Conservation (phyloP, 305 asterid genomes). For the Fraxinus xanthoxyloides region DNA sequence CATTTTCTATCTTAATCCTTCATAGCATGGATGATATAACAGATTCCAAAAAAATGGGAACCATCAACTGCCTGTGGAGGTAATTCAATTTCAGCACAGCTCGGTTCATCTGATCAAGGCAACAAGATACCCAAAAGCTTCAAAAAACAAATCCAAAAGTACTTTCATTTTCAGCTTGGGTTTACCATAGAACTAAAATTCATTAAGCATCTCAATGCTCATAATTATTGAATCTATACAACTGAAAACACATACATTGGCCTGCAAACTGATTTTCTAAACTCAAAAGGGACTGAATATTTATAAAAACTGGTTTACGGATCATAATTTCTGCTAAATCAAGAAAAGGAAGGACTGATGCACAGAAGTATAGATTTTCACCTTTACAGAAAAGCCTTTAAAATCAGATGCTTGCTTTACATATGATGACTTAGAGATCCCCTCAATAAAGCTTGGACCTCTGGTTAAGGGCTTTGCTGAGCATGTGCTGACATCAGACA, state of each 20-base stretch:
- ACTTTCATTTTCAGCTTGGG: neutral
- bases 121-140: neutral
- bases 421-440: slow-evolving; percentile 89
- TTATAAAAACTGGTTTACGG: neutral
- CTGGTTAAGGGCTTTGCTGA: slow-evolving; percentile 54
- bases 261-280: neutral
- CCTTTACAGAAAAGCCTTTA: slow-evolving; percentile 88
- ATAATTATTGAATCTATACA: neutral
- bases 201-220: neutral
- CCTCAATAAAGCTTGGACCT: slow-evolving; percentile 92
- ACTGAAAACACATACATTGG: neutral
- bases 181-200: slow-evolving; percentile 14
- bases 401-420: slow-evolving; percentile 87
- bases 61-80: neutral
- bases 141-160: neutral
- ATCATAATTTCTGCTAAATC: neutral
- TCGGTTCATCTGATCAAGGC: neutral
- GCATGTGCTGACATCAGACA: slow-evolving; percentile 71
- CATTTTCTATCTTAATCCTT: neutral
- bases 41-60: neutral
- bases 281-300: neutral
- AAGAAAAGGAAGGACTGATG: neutral
- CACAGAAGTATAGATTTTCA: slow-evolving; percentile 27
- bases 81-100: neutral
- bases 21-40: neutral